Conservation (phyloP, 495 filamentous ascomycete genomes). For the Hypoxylon crocopeplum region DNA sequence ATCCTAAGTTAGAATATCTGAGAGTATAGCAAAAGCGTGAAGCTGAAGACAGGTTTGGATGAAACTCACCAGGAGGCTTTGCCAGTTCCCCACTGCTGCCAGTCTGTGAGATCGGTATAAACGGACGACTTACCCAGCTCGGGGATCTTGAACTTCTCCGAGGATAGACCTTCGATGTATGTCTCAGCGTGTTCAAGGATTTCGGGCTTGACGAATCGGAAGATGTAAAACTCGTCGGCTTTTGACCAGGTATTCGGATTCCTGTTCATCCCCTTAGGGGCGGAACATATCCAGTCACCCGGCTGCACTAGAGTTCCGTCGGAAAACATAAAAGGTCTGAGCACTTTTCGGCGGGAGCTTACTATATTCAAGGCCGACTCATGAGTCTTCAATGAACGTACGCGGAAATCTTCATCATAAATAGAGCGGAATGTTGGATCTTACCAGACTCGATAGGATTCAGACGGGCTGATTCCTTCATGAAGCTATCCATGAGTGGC, state of each 20-base stretch:
- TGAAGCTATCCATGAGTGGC: neutral
- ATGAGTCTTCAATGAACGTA: no score
- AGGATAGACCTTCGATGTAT: no score
- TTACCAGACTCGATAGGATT: neutral
- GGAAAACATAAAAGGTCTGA: neutral
- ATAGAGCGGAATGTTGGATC: neutral
- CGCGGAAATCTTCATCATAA: neutral
- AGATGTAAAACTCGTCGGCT: neutral
- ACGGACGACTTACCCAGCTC: neutral
- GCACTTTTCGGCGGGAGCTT: neutral
- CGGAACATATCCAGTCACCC: no score
- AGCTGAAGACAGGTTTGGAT: neutral
- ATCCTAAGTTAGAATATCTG: neutral
- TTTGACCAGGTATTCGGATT: neutral
- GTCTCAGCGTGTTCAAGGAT: neutral
- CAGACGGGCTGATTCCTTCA: neutral
- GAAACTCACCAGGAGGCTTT: conserved; percentile 1
- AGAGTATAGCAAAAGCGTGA: neutral
- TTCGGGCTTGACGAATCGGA: neutral
- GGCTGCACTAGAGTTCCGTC: neutral
- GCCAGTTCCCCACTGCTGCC: neutral
- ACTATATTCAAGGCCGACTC: neutral
- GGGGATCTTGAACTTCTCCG: neutral
- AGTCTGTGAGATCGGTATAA: neutral
- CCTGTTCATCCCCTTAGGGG: neutral